Percentiles rank a stretch among this genome's conserved stretches.
These are phyloP conservation scores for Cadophora sp. DNA, from an alignment of 2,329 filamentous ascomycete genomes.

Conservation along the genomic window DNA sequence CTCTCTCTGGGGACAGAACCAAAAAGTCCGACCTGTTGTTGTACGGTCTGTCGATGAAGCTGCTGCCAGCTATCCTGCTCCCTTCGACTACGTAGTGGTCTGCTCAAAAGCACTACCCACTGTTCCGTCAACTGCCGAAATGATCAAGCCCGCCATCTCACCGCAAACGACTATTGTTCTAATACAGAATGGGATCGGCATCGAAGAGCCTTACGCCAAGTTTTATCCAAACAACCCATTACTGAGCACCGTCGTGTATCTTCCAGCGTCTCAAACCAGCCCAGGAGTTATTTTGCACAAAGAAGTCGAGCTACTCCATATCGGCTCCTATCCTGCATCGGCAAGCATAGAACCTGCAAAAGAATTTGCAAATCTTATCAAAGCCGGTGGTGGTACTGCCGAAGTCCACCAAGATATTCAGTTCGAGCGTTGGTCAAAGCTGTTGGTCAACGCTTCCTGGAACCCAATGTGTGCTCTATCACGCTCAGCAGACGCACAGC, in stretches of 20 bases:
- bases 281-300: constrained; percentile 59
- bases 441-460: constrained; percentile 66
- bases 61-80: constrained; percentile 18
- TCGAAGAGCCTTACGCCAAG: constrained; percentile 60
- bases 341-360: constrained; percentile 23
- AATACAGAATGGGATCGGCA: constrained; percentile 67
- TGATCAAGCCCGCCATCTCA: constrained; percentile 47
- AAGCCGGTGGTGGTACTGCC: constrained; percentile 52
- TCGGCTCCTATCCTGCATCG: constrained; percentile 46
- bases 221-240: constrained; percentile 59
- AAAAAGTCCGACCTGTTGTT: constrained; percentile 30
- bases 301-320: constrained; percentile 60
- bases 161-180: constrained; percentile 60
- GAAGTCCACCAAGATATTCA: constrained; percentile 62
- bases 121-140: constrained; percentile 29
- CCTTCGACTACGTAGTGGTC: constrained; percentile 36
- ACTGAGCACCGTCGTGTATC: constrained; percentile 59
- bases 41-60: constrained; percentile 33
- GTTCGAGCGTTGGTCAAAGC: constrained; percentile 63
- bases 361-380: constrained; percentile 40
- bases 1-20: constrained; percentile 28
- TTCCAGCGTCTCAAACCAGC: constrained; percentile 57
- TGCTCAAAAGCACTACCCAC: constrained; percentile 35
- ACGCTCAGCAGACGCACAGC: constrained; percentile 55
- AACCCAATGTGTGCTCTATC: constrained; percentile 66